phyloP scores from a whole-genome alignment of 805 yeast species.

The Schwanniomyces occidentalis region DNA sequence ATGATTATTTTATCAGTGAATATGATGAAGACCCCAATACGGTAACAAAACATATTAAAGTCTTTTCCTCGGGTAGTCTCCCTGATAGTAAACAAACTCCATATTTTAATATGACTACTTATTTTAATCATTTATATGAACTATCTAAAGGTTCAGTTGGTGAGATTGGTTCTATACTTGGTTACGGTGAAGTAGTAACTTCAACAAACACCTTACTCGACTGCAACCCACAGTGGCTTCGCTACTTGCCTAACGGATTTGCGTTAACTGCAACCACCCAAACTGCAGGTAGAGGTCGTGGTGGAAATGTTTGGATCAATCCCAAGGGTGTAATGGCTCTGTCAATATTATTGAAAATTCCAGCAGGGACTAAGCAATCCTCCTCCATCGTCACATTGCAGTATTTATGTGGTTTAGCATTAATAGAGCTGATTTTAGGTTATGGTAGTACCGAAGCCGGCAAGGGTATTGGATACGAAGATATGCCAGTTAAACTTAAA shows the following conservation, averaged over 20 bases:
- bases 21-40: conserved; percentile 49
- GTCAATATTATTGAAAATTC: conserved; percentile 66
- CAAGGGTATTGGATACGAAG: conserved; percentile 57
- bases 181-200: conserved; percentile 87
- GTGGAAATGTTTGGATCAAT: conserved; percentile 93
- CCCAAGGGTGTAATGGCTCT: conserved; percentile 90
- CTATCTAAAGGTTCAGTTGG: conserved; percentile 15
- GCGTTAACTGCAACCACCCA: conserved; percentile 77
- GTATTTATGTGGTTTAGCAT: conserved; percentile 79
- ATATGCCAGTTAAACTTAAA: conserved; percentile 77
- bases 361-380: conserved; percentile 40
- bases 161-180: conserved; percentile 59
- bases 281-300: conserved; percentile 90
- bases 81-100: conserved; percentile 66
- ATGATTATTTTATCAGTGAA: conserved; percentile 13
- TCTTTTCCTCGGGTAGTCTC: conserved; percentile 38
- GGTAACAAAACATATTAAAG: conserved; percentile 54
- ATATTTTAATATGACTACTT: conserved; percentile 63
- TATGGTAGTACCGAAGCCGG: conserved; percentile 47
- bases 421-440: conserved; percentile 70
- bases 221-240: conserved; percentile 60
- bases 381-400: conserved; percentile 80
- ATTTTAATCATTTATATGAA: conserved; percentile 46
- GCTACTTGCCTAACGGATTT: conserved; percentile 67
- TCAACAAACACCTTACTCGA: conserved; percentile 84